phyloP scores from a whole-genome alignment of 352 stramenopile genomes.

The Halophytophthora batemanensis region DNA sequence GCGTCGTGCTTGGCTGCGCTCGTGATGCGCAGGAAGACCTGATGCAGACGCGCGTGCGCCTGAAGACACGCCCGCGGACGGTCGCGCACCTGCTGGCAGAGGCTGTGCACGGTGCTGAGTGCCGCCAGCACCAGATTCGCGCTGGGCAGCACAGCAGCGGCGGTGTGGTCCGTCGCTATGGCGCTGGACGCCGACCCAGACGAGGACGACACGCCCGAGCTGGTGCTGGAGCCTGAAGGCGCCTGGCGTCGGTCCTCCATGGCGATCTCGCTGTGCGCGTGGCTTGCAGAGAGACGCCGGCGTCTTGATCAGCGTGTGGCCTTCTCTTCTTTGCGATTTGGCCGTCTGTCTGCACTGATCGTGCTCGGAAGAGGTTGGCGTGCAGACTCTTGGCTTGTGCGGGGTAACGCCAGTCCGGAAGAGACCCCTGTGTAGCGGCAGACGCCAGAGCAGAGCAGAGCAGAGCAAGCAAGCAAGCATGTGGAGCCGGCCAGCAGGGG shows the following conservation, averaged over 20 bases:
- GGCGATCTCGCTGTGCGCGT: too few species aligned
- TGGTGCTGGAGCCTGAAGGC: not conserved
- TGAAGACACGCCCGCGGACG: conserved; percentile 41
- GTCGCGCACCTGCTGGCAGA: conserved; percentile 44
- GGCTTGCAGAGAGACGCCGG: not conserved
- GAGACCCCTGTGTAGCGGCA: too few species aligned
- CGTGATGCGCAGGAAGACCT: conserved; percentile 42
- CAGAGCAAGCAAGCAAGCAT: too few species aligned
- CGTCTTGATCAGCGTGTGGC: too few species aligned
- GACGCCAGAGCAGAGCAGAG: too few species aligned
- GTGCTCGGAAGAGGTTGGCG: too few species aligned
- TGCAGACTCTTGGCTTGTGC: too few species aligned
- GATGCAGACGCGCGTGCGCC: conserved; percentile 44
- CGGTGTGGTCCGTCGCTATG: conserved; percentile 20
- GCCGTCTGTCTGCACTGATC: too few species aligned
- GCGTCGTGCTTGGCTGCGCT: conserved; percentile 24
- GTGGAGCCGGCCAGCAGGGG: too few species aligned
- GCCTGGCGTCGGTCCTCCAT: conserved; percentile 6
- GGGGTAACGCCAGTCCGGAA: too few species aligned
- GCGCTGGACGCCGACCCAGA: not conserved
- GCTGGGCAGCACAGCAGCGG: conserved; percentile 23
- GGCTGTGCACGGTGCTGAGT: conserved; percentile 33
- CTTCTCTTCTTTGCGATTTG: too few species aligned
- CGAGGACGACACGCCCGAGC: conserved; percentile 3
- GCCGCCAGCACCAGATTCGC: conserved; percentile 32